phyloP scores from a whole-genome alignment of 768 basidiomycete species.

The Hirschioporus abietinus region DNA sequence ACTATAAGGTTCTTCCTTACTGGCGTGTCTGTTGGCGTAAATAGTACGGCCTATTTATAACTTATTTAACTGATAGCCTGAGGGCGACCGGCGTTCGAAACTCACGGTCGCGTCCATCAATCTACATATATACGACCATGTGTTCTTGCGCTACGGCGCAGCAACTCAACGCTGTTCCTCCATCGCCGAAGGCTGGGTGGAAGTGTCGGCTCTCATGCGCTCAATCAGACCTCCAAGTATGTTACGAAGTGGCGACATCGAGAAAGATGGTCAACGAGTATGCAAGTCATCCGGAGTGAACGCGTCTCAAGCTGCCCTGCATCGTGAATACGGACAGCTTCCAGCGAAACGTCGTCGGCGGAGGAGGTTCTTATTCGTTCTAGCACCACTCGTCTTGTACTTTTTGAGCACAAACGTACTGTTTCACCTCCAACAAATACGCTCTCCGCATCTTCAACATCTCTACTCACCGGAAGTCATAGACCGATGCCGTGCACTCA shows the following conservation, averaged over 20 bases:
- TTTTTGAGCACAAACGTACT: not conserved
- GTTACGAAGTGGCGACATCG: not conserved
- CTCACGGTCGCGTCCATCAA: not conserved
- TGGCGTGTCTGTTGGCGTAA: too few relatives aligned
- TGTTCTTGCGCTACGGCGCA: not conserved
- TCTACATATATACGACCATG: not conserved
- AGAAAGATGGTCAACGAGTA: not conserved
- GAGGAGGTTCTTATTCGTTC: not conserved
- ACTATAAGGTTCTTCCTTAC: too few relatives aligned
- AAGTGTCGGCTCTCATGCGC: too few relatives aligned
- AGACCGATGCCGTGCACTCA: constrained; percentile 39
- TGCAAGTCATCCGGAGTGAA: not conserved
- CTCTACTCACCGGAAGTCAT: constrained; percentile 29
- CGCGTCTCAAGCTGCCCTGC: too few relatives aligned
- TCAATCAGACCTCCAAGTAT: not conserved
- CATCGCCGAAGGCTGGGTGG: too few relatives aligned
- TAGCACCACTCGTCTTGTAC: not conserved
- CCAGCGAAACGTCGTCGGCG: not conserved
- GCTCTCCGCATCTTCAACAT: not conserved
- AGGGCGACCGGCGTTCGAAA: too few relatives aligned
- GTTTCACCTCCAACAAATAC: not conserved
- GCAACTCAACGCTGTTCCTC: not conserved
- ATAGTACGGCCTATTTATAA: too few relatives aligned
- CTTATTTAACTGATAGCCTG: too few relatives aligned
- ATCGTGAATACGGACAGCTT: not conserved